phyloP scores from a whole-genome alignment of 2,329 filamentous ascomycete species.

The Xylaria sp. region DNA sequence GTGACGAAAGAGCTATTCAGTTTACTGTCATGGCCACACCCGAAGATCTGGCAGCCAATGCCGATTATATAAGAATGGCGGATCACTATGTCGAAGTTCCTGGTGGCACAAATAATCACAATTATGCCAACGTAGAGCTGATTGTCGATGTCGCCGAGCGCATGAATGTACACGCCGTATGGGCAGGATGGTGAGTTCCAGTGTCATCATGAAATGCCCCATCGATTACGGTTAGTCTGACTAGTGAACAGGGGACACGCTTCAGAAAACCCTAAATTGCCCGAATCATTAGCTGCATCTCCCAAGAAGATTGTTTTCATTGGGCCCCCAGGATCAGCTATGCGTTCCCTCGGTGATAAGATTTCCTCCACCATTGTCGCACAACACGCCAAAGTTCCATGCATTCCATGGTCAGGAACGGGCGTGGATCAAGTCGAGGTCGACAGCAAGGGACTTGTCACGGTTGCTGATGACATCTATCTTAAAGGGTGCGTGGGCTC shows the following conservation, averaged over 20 bases:
- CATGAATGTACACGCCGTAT: slow-evolving; percentile 98
- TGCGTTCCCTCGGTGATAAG: slow-evolving; percentile 99
- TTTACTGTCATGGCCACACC: slow-evolving; percentile 99
- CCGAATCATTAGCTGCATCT: slow-evolving; percentile 93
- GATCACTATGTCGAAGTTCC: slow-evolving; percentile 99
- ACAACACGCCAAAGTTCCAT: slow-evolving; percentile 94
- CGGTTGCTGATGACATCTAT: slow-evolving; percentile 86
- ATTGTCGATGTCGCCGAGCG: slow-evolving; percentile 99
- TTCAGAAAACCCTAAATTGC: slow-evolving; percentile 97
- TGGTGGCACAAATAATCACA: slow-evolving; percentile 99
- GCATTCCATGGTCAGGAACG: slow-evolving; percentile 99
- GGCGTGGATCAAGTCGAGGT: slow-evolving; percentile 85
- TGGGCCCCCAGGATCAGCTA: slow-evolving; percentile 94
- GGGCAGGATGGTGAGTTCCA: slow-evolving; percentile 89
- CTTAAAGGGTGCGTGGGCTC: slow-evolving; percentile 89
- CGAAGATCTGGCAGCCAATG: slow-evolving; percentile 96
- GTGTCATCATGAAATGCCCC: not conserved
- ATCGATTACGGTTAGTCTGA: slow-evolving; percentile 26
- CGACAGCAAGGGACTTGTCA: slow-evolving; percentile 87
- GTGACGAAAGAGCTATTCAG: slow-evolving; percentile 96
- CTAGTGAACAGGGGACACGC: slow-evolving; percentile 80
- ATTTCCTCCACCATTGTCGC: slow-evolving; percentile 99
- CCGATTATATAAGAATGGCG: slow-evolving; percentile 99
- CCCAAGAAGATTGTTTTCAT: slow-evolving; percentile 99
- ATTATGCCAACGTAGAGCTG: slow-evolving; percentile 99